These are phyloP conservation scores for Solanum rostratum DNA, from an alignment of 257 asterid species.

Conservation along the genomic window DNA sequence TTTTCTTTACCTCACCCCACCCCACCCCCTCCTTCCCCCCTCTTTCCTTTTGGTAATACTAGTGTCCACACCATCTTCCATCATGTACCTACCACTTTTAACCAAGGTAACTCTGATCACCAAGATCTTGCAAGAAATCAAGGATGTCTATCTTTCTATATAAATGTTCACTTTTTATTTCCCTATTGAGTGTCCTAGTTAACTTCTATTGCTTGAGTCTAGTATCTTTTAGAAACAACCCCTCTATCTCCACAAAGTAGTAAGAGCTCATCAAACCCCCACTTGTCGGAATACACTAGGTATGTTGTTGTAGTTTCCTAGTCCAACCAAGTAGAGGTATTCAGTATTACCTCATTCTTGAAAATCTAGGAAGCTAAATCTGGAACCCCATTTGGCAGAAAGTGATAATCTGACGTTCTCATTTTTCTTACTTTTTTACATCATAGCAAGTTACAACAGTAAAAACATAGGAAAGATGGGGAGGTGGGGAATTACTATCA, in stretches of 20 bases:
- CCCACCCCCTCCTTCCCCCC: no score
- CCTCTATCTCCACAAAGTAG: neutral
- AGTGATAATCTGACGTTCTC: neutral
- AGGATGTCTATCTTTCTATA: no score
- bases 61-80: neutral
- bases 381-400: neutral
- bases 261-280: neutral
- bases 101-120: neutral
- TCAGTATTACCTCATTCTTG: neutral
- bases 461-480: neutral
- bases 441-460: neutral
- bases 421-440: neutral
- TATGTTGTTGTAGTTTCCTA: neutral
- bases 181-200: neutral
- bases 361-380: neutral
- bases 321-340: neutral
- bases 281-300: no score
- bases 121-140: no score
- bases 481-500: neutral
- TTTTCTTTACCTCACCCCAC: slow-evolving; percentile 6
- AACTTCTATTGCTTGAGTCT: no score
- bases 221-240: neutral
- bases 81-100: neutral
- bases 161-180: neutral
- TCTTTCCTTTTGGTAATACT: neutral